A percentile compares a stretch with the other conserved stretches of the same genome.
Evolutionary conservation across 75 land plant genomes (phyloP).

Genomic region (Sequoia sempervirens): DNA sequence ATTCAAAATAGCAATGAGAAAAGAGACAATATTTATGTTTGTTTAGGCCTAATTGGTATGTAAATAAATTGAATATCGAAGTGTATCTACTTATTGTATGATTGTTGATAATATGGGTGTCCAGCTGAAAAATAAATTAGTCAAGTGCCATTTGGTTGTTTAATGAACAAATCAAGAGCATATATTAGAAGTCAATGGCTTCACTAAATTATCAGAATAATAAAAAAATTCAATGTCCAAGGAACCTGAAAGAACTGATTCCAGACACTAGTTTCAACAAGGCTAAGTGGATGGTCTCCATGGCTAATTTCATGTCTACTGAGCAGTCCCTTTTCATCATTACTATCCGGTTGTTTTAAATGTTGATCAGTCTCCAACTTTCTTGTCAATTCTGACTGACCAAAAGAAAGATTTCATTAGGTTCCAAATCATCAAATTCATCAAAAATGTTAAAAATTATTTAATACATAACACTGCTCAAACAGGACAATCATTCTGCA

Average conservation of each 20-base stretch:
- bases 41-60: not conserved
- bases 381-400: conserved; percentile 58
- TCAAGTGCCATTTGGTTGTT: not conserved
- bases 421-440: not conserved
- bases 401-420: conserved; percentile 14
- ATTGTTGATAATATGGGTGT: not conserved
- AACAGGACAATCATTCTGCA: not conserved
- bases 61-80: not conserved
- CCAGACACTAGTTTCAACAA: conserved; percentile 73
- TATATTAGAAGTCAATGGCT: not conserved
- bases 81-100: not conserved
- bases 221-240: not conserved
- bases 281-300: conserved; percentile 76
- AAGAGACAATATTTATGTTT: not conserved
- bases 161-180: not conserved
- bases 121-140: not conserved
- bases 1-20: not conserved
- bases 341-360: conserved; percentile 16
- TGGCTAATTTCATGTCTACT: conserved; percentile 52
- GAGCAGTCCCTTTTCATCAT: conserved; percentile 34
- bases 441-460: not conserved
- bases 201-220: not conserved
- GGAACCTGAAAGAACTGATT: conserved; percentile 68
- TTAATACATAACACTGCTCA: not conserved
- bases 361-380: conserved; percentile 18